Evolutionary conservation across 306 rosid species (phyloP).

Genomic region (Lathyrus sativus): DNA sequence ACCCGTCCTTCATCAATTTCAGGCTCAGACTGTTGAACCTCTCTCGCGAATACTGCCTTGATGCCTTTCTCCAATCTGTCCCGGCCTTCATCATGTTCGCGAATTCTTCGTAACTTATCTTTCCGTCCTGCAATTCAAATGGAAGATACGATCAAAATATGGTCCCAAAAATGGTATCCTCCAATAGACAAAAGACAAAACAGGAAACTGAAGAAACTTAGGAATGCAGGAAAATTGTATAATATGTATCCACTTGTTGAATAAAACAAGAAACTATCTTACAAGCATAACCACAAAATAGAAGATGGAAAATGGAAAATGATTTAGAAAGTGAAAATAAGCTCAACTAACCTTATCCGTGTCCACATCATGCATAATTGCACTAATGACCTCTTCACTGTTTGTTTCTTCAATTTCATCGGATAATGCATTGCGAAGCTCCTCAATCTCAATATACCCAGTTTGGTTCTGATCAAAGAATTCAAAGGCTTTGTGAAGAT

Average conservation of each 20-base stretch:
- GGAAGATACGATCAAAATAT: slow-evolving; percentile 20
- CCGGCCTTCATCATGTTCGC: slow-evolving; percentile 96
- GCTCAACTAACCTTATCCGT: slow-evolving; percentile 80
- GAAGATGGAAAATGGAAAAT: neutral
- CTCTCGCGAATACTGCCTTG: slow-evolving; percentile 94
- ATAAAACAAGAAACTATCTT: slow-evolving; percentile 14
- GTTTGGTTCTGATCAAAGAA: slow-evolving; percentile 76
- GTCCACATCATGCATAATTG: slow-evolving; percentile 88
- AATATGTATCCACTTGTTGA: neutral
- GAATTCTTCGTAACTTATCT: slow-evolving; percentile 85
- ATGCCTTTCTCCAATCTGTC: slow-evolving; percentile 98
- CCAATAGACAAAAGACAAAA: neutral
- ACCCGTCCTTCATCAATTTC: slow-evolving; percentile 73
- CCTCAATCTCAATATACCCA: slow-evolving; percentile 83
- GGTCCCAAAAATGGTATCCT: slow-evolving; percentile 24
- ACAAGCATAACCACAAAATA: neutral
- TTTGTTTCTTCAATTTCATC: slow-evolving; percentile 64
- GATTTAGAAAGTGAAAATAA: slow-evolving; percentile 1
- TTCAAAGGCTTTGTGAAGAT: slow-evolving; percentile 80
- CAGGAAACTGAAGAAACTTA: neutral
- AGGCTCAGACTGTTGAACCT: slow-evolving; percentile 80
- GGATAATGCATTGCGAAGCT: slow-evolving; percentile 60
- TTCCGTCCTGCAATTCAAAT: slow-evolving; percentile 72
- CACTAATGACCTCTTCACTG: slow-evolving; percentile 74
- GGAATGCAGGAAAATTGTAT: slow-evolving; percentile 7